Evolutionary conservation across 2,329 filamentous ascomycete species (phyloP).

Genomic region (Cladosporium oxysporum): DNA sequence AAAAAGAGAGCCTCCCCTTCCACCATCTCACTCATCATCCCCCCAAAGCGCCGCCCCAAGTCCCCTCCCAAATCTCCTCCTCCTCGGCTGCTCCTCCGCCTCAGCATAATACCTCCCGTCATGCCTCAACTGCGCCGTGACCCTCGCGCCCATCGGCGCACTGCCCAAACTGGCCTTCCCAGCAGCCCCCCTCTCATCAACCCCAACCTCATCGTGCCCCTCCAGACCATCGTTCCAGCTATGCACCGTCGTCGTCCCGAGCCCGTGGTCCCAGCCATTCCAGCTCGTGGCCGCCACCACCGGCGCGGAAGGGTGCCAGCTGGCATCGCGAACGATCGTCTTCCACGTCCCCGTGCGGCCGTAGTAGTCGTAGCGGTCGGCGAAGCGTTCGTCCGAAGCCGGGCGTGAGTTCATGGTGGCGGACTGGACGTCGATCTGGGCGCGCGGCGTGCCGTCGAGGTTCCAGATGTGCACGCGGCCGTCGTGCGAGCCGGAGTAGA

Average conservation of each 20-base stretch:
- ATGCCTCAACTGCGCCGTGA: constrained; percentile 60
- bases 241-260: constrained; percentile 76
- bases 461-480: constrained; percentile 93
- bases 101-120: constrained; percentile 47
- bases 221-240: constrained; percentile 69
- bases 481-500: constrained; percentile 88
- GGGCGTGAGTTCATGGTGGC: constrained; percentile 67
- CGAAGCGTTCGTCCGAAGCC: constrained; percentile 53
- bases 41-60: constrained; percentile 28
- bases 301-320: constrained; percentile 85
- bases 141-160: constrained; percentile 57
- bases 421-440: constrained; percentile 70
- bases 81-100: constrained; percentile 22
- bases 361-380: constrained; percentile 59
- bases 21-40: constrained; percentile 22
- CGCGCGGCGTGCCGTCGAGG: constrained; percentile 81
- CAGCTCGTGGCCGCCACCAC: constrained; percentile 83
- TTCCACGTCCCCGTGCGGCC: constrained; percentile 64
- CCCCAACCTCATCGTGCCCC: constrained; percentile 59
- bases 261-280: constrained; percentile 73
- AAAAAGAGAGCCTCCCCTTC: background rate
- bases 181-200: constrained; percentile 34
- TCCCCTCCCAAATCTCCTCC: constrained; percentile 31
- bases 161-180: constrained; percentile 35
- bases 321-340: constrained; percentile 82